Percentiles rank a stretch among this genome's conserved stretches.
These are phyloP conservation scores for Epichloe glyceriae DNA, from an alignment of 2,329 filamentous ascomycete species.

Conservation along the genomic window DNA sequence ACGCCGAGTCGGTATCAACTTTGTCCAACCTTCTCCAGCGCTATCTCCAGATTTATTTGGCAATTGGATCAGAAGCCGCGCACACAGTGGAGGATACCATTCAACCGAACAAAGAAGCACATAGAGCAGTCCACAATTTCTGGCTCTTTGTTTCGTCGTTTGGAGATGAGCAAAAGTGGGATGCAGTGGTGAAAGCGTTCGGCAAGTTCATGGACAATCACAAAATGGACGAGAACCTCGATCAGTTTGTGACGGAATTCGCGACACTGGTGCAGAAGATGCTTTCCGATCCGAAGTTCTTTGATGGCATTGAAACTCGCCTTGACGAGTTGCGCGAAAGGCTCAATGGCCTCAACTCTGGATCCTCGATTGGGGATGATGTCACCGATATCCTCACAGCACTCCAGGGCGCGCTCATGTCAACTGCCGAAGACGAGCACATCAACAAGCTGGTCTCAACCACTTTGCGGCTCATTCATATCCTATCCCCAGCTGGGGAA, in stretches of 20 bases:
- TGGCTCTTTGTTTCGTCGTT: slow-evolving; percentile 73
- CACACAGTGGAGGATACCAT: slow-evolving; percentile 57
- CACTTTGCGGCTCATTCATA: slow-evolving; percentile 51
- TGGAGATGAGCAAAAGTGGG: slow-evolving; percentile 62
- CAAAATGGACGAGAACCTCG: slow-evolving; percentile 68
- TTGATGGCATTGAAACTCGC: slow-evolving; percentile 54
- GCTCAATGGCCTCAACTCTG: slow-evolving; percentile 50
- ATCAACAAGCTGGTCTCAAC: slow-evolving; percentile 57
- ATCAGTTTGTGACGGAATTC: slow-evolving; percentile 60
- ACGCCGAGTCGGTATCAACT: slow-evolving; percentile 73
- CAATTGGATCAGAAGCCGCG: slow-evolving; percentile 53
- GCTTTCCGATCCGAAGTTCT: slow-evolving; percentile 75
- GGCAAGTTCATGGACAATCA: slow-evolving; percentile 61
- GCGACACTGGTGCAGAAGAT: slow-evolving; percentile 67
- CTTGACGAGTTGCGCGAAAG: slow-evolving; percentile 38
- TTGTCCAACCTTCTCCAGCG: slow-evolving; percentile 62
- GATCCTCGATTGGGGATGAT: slow-evolving; percentile 58
- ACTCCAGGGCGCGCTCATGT: slow-evolving; percentile 51
- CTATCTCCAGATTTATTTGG: slow-evolving; percentile 67
- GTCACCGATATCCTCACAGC: slow-evolving; percentile 60
- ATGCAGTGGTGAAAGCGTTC: slow-evolving; percentile 56
- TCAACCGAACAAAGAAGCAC: slow-evolving; percentile 58
- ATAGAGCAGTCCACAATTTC: slow-evolving; percentile 64
- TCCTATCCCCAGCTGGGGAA: slow-evolving; percentile 53
- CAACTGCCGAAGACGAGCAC: slow-evolving; percentile 59